Evolutionary conservation across 306 rosid species (phyloP).

Genomic region (Mucuna pruriens): DNA sequence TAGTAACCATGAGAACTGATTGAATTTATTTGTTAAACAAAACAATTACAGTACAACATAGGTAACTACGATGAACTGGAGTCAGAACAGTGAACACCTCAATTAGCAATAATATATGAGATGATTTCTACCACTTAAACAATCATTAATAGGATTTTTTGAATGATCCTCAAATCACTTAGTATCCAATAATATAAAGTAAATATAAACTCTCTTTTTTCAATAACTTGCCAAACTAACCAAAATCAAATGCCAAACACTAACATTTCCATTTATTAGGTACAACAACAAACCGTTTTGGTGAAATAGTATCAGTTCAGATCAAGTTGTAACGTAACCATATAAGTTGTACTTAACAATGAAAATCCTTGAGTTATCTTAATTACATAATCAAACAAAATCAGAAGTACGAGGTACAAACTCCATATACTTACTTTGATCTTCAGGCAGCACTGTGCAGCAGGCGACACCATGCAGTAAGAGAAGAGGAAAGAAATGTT

Average conservation of each 20-base stretch:
- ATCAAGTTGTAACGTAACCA: slow-evolving; percentile 18
- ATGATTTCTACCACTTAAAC: slow-evolving; percentile 1
- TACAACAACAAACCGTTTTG: slow-evolving; percentile 1
- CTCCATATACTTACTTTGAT: slow-evolving; percentile 72
- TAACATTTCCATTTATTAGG: slow-evolving; percentile 14
- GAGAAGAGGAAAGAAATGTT: slow-evolving; percentile 35
- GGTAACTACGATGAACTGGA: slow-evolving; percentile 18
- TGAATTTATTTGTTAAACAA: not conserved
- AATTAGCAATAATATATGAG: slow-evolving; percentile 23
- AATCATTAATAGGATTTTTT: not conserved
- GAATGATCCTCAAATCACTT: not conserved
- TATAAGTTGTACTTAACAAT: slow-evolving; percentile 7
- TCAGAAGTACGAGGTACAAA: slow-evolving; percentile 10
- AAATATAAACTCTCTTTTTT: slow-evolving; percentile 11
- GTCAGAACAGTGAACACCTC: slow-evolving; percentile 28
- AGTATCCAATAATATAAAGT: not conserved
- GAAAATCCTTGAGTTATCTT: slow-evolving; percentile 11
- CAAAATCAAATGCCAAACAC: slow-evolving; percentile 29
- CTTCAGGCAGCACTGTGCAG: slow-evolving; percentile 78
- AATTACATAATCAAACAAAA: slow-evolving; percentile 6
- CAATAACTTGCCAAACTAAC: slow-evolving; percentile 10
- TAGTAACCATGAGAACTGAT: slow-evolving; percentile 17
- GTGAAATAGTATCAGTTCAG: slow-evolving; percentile 23
- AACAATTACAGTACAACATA: slow-evolving; percentile 21
- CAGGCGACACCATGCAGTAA: slow-evolving; percentile 58